Base-by-base conservation (phyloP, 352 stramenopile genomes). In the Phytophthora megakarya region DNA sequence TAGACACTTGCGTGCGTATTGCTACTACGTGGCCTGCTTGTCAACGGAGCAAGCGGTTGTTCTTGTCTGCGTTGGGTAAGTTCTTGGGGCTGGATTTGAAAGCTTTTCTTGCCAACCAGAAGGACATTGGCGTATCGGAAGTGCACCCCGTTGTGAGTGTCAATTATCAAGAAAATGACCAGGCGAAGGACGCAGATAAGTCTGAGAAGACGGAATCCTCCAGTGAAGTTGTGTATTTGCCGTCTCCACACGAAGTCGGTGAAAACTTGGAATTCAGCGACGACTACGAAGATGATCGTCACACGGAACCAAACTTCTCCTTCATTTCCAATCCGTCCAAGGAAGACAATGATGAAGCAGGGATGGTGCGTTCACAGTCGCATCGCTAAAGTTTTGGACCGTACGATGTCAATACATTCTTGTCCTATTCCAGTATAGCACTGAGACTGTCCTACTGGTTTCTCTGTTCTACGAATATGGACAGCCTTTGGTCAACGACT, bases 31-130 rank as follows among this genome's bases (percentile, higher is more conserved):
- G 76, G 81, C 40, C 65, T 11, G 76, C 80, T 19, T 91, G 81
- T 26, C 64, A 70, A 13, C 80, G 80, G n/a, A 80, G 76, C 44
- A 70, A 76, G 39, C 61, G 71, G 60, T 46, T 81, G 53, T 80
- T 80, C 47, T 55, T 58, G 5, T 30, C 62, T 25, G 58, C 76
- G 4, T 30, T 91, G 44, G 76, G 81, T 38, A 76, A 78, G 56
- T 91, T 91, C 44, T 49, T 89, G 3, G 74, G 70, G 32, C 59
- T 84, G n/a, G 76, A 91, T 22, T 45, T 90, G 30, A 73, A 39
- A 3, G 51, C 56, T 1, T 52, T 46, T 37, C 32, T 79, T 19
- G 35, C 25, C 21, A 65, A 43, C 32, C 62, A 62, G 12, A 69
- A 72, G 33, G 47, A 72, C 53, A 15, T 38, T 51, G 38, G 48